phyloP scores from a whole-genome alignment of 208 protist genomes.

The Angomonas desouzai region DNA sequence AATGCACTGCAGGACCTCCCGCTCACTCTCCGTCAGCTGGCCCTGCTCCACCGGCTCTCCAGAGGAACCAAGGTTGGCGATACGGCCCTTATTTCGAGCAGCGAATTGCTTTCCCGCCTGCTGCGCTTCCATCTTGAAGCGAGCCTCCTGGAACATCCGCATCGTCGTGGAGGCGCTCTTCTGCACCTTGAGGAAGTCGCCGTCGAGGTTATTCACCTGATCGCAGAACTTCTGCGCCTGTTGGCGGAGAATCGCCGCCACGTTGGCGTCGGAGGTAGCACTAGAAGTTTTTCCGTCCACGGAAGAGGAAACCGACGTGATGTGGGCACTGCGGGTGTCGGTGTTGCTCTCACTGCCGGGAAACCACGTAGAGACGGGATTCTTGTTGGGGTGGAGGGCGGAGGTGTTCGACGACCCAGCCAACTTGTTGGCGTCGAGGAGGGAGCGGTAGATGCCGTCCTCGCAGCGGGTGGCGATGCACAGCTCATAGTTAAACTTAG shows the following conservation, averaged over 20 bases:
- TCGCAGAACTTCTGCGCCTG: slow-evolving; percentile 78
- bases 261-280: slow-evolving; percentile 60
- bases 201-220: slow-evolving; percentile 58
- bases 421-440: slow-evolving; percentile 73
- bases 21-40: slow-evolving; percentile 50
- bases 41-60: slow-evolving; percentile 32
- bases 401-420: slow-evolving; percentile 57
- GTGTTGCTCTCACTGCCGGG: slow-evolving; percentile 20
- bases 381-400: not conserved
- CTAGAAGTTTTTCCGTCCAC: slow-evolving; percentile 68
- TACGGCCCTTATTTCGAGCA: slow-evolving; percentile 60
- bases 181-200: slow-evolving; percentile 64
- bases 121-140: slow-evolving; percentile 68
- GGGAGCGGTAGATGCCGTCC: slow-evolving; percentile 63
- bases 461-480: slow-evolving; percentile 69
- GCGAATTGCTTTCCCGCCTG: slow-evolving; percentile 73
- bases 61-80: slow-evolving; percentile 32
- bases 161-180: slow-evolving; percentile 65
- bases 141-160: slow-evolving; percentile 74
- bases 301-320: slow-evolving; percentile 64
- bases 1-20: slow-evolving; percentile 62
- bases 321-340: slow-evolving; percentile 13
- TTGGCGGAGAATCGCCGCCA: slow-evolving; percentile 51
- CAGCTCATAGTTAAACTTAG: slow-evolving; percentile 77
- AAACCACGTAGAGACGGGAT: slow-evolving; percentile 71